Evolutionary conservation across 2,329 filamentous ascomycete genomes (phyloP).

Genomic region (Exophiala calicioides): DNA sequence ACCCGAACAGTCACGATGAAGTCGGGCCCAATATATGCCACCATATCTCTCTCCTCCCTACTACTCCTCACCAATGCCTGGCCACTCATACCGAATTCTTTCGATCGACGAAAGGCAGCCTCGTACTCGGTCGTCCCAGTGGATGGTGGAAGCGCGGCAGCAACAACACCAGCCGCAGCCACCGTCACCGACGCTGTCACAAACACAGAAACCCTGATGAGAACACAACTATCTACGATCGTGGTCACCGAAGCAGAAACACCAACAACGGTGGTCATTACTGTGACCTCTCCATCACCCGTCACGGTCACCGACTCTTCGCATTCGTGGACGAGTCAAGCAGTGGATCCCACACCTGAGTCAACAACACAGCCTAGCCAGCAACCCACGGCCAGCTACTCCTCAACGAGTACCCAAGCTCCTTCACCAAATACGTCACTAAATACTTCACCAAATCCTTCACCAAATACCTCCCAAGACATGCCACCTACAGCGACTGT

Average conservation of each 20-base stretch:
- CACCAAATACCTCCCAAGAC: not conserved
- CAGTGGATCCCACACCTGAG: conserved; percentile 8
- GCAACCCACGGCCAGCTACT: conserved; percentile 1
- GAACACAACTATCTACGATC: conserved; percentile 35
- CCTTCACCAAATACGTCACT: not conserved
- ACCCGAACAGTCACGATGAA: too few species aligned
- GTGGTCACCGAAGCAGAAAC: conserved; percentile 26
- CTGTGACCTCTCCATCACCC: conserved; percentile 22
- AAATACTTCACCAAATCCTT: not conserved
- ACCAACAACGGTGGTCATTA: conserved; percentile 29
- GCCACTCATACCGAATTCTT: conserved; percentile 10
- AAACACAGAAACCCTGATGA: conserved; percentile 28
- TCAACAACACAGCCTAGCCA: conserved; percentile 5
- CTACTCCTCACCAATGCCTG: conserved; percentile 18
- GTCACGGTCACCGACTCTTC: conserved; percentile 22
- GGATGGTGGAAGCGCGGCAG: conserved; percentile 34
- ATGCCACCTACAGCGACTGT: too few species aligned
- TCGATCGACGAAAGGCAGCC: conserved; percentile 25
- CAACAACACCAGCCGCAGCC: conserved; percentile 22
- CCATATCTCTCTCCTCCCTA: conserved; percentile 15
- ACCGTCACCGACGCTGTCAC: conserved; percentile 32
- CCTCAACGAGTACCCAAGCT: too few species aligned
- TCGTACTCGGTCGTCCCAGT: conserved; percentile 39
- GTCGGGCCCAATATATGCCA: conserved; percentile 1
- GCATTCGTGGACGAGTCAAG: conserved; percentile 13